Evolutionary conservation across 768 basidiomycete genomes (phyloP), one percentile per base, ranked within the genome.

Genomic region (Sporobolomyces pararoseus): DNA sequence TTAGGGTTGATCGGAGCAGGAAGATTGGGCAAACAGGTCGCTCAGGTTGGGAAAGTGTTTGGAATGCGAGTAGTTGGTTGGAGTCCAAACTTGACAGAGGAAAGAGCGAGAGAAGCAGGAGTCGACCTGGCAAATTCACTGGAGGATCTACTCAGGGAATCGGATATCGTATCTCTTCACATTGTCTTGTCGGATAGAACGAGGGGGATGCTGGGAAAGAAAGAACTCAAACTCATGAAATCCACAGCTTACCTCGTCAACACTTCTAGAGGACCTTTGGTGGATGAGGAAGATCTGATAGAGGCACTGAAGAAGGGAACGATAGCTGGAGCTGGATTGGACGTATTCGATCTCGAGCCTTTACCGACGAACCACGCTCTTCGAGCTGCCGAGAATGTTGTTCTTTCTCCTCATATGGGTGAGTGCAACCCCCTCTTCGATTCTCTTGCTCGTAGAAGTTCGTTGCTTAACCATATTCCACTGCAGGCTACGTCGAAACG

Each of bases 261-360:
- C 75, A 87, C 87, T 1, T 85, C 85, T 3, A 79, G 87, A 63
- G 88, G 88, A 0, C 86, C 86, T 3, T 76, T 89, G 25, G 83
- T 89, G 7, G 84, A 88, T 63, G 87, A 88, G 72, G 71, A 59
- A 0, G 87, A 84, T 0, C 75, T 89, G 39, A 67, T 88, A 13
- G 78, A 84, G 6, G 81, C 80, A 3, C 75, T 88, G 67, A 77
- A 81, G 65, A 75, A 82, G 39, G 81, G 80, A 47, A 79, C 70
- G 51, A 86, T 88, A 42, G 82, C 82, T 4, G 87, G 86, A 0
- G 87, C 84, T 0, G 87, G 85, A 0, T 76, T 88, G 62, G 87
- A 88, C 77, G 87, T 88, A 1, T 88, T 84, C 75, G 86, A 87
- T 53, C 75, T 83, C 42, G 86, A 89, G 74, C 88, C 87, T n/a